Conservation (phyloP, 495 filamentous ascomycete genomes). For the Penicillium bovifimosum region DNA sequence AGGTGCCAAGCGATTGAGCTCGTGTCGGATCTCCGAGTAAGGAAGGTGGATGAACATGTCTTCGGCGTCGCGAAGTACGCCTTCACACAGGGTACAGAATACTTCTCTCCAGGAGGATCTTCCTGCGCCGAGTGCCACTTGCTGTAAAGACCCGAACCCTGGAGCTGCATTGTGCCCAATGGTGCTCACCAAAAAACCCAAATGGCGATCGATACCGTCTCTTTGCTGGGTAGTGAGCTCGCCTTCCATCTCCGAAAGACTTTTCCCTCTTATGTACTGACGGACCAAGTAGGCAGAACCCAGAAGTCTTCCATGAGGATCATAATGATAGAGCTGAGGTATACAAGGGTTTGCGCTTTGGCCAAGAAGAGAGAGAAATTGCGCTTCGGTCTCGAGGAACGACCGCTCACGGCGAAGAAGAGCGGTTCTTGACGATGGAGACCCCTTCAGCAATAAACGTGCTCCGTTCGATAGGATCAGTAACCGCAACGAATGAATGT, state of each 20-base stretch:
- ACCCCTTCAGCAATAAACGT: conserved; percentile 48
- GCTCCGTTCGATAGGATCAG: conserved; percentile 50
- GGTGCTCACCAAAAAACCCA: conserved; percentile 29
- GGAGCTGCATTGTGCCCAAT: conserved; percentile 38
- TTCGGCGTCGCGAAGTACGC: conserved; percentile 61
- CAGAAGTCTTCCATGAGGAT: conserved; percentile 32
- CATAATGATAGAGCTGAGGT: conserved; percentile 49
- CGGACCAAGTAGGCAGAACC: conserved; percentile 46
- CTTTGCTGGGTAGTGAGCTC: conserved; percentile 34
- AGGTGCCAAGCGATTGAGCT: conserved; percentile 40
- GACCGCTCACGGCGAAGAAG: conserved; percentile 55
- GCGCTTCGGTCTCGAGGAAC: conserved; percentile 53
- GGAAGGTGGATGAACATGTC: conserved; percentile 63
- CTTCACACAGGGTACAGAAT: conserved; percentile 56
- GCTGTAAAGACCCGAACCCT: conserved; percentile 46
- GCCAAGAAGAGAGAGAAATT: conserved; percentile 43
- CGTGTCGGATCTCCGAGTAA: conserved; percentile 56
- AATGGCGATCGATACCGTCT: conserved; percentile 38
- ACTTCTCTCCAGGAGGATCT: conserved; percentile 55
- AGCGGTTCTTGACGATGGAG: conserved; percentile 45
- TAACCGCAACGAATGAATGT: conserved; percentile 49
- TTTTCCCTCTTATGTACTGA: conserved; percentile 43
- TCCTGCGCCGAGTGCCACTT: conserved; percentile 44
- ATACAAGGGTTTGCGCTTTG: conserved; percentile 42
- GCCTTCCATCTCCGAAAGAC: conserved; percentile 35